A percentile compares a stretch with the other conserved stretches of the same genome.
phyloP scores from a whole-genome alignment of 305 asterid species.

The Andrographis paniculata region DNA sequence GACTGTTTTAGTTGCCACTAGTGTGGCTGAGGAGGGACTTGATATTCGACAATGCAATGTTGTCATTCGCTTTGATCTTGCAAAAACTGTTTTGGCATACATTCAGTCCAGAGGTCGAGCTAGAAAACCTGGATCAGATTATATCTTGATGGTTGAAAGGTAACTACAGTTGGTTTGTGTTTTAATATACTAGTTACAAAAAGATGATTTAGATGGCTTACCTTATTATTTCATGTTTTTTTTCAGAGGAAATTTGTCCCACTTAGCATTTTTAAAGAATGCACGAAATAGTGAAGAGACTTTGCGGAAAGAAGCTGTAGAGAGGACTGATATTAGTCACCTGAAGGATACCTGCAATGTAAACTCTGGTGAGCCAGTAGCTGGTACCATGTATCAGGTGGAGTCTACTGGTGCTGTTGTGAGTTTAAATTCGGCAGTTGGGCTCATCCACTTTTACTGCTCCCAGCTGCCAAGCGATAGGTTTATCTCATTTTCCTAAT shows the following conservation, averaged over 20 bases:
- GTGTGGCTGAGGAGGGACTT: slow-evolving; percentile 99
- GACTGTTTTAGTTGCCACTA: slow-evolving; percentile 95
- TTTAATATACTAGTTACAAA: no score
- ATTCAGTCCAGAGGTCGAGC: slow-evolving; percentile 99
- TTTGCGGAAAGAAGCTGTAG: slow-evolving; percentile 95
- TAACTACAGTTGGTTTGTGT: no score
- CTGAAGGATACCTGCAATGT: slow-evolving; percentile 56
- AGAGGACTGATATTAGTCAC: slow-evolving; percentile 98
- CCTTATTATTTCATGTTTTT: slow-evolving; percentile 20
- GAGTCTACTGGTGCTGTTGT: slow-evolving; percentile 99
- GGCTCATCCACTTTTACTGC: slow-evolving; percentile 95
- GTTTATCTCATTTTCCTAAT: slow-evolving; percentile 28
- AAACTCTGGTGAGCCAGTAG: slow-evolving; percentile 49
- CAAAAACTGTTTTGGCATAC: slow-evolving; percentile 96
- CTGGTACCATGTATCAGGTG: slow-evolving; percentile 74
- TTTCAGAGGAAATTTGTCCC: slow-evolving; percentile 80
- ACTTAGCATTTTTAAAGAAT: slow-evolving; percentile 83
- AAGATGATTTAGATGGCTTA: no score
- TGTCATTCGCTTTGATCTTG: slow-evolving; percentile 98
- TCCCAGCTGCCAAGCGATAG: slow-evolving; percentile 99
- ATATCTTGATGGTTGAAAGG: slow-evolving; percentile 99
- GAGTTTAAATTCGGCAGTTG: slow-evolving; percentile 99
- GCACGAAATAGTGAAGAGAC: slow-evolving; percentile 99
- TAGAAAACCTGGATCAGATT: slow-evolving; percentile 98
- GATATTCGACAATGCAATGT: slow-evolving; percentile 99